A percentile compares a stretch with the other conserved stretches of the same genome.
Conservation (phyloP, 176 grass and related monocot species). For the Ampelocalamus luodianensis region DNA sequence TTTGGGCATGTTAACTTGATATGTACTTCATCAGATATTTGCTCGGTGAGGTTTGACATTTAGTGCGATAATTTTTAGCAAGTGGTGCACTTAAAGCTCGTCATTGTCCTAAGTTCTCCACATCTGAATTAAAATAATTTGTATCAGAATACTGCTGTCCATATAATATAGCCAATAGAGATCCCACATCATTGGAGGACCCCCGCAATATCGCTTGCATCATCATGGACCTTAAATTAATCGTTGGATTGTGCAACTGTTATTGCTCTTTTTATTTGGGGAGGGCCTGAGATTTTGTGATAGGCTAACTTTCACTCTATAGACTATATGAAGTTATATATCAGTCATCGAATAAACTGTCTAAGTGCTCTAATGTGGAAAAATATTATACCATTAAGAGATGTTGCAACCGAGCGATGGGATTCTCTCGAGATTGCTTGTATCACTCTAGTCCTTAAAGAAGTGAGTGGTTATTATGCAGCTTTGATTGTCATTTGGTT, state of each 20-base stretch:
- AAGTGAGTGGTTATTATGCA: slow-evolving; percentile 9
- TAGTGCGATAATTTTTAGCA: neutral
- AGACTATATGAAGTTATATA: slow-evolving; percentile 4
- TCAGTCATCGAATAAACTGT: slow-evolving; percentile 19
- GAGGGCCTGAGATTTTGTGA: neutral
- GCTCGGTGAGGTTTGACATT: slow-evolving; percentile 42
- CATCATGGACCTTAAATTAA: slow-evolving; percentile 31
- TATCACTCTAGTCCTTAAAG: slow-evolving; percentile 35
- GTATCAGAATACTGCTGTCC: neutral
- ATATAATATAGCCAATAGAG: slow-evolving; percentile 36
- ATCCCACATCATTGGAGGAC: slow-evolving; percentile 18
- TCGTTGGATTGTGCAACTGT: slow-evolving; percentile 22
- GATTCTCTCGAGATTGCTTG: slow-evolving; percentile 38
- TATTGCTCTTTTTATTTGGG: slow-evolving; percentile 8
- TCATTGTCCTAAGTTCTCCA: slow-evolving; percentile 42
- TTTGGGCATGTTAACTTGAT: slow-evolving; percentile 1
- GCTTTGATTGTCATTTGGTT: slow-evolving; percentile 40
- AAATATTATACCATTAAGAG: slow-evolving; percentile 16
- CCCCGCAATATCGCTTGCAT: slow-evolving; percentile 25
- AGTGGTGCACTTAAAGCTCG: slow-evolving; percentile 33
- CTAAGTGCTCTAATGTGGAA: slow-evolving; percentile 25
- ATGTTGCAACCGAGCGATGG: slow-evolving; percentile 29
- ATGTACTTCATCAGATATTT: slow-evolving; percentile 13
- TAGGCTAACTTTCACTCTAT: slow-evolving; percentile 25
- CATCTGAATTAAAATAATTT: slow-evolving; percentile 21